Evolutionary conservation across 129 eudicot species (phyloP).

Genomic region (Helianthus annuus): DNA sequence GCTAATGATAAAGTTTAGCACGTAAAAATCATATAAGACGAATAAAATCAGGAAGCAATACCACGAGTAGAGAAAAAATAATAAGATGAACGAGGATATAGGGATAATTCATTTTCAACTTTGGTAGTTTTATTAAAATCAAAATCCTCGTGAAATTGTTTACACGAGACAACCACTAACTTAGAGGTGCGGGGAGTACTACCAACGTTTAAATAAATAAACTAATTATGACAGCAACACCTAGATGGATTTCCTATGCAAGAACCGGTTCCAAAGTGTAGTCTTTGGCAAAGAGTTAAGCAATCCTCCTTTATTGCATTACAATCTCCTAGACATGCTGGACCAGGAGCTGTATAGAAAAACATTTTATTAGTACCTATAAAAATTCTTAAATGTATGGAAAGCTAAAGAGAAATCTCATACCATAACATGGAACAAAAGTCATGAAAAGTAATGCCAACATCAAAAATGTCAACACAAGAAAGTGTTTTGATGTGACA

Average conservation of each 20-base stretch:
- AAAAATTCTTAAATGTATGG: neutral
- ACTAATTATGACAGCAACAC: conserved; percentile 27
- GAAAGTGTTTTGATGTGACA: neutral
- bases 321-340: conserved; percentile 5
- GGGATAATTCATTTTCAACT: neutral
- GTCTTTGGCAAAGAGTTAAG: neutral
- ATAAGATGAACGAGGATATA: too few relatives aligned
- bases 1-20: too few relatives aligned
- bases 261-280: neutral
- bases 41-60: too few relatives aligned
- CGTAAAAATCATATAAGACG: too few relatives aligned
- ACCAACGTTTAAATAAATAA: neutral
- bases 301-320: neutral
- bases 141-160: neutral
- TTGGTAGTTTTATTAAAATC: neutral
- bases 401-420: neutral
- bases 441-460: conserved; percentile 13
- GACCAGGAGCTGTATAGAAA: neutral
- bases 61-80: too few relatives aligned
- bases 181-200: neutral
- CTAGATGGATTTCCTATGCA: neutral
- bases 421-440: conserved; percentile 14
- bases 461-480: neutral
- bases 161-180: neutral
- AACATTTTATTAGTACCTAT: neutral